Evolutionary conservation across 202 grass and related monocot species (phyloP).

Genomic region (Panicum virgatum): DNA sequence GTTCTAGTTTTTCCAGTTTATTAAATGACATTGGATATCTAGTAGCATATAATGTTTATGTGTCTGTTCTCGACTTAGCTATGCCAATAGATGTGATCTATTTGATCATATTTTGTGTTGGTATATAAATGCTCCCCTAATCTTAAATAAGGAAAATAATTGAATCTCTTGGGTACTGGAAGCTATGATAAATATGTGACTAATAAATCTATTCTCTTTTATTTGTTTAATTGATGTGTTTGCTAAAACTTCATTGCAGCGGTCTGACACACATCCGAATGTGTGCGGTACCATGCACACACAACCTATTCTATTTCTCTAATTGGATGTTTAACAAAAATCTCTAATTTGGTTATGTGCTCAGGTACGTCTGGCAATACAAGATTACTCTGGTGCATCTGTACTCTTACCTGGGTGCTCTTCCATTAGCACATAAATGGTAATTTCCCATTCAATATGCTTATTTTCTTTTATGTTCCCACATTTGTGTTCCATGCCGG

Average conservation of each 20-base stretch:
- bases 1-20: slow-evolving; percentile 5
- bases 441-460: slow-evolving; percentile 41
- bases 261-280: not conserved
- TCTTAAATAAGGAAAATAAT: not conserved
- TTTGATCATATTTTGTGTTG: not conserved
- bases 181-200: not conserved
- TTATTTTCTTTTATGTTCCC: slow-evolving; percentile 29
- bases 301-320: slow-evolving; percentile 31
- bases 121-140: not conserved
- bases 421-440: slow-evolving; percentile 86
- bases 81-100: not conserved
- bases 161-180: not conserved
- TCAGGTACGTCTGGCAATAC: slow-evolving; percentile 86
- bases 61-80: not conserved
- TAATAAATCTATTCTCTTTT: not conserved
- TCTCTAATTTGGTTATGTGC: slow-evolving; percentile 32
- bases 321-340: slow-evolving; percentile 19
- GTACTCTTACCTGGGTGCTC: slow-evolving; percentile 73
- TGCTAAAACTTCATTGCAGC: not conserved
- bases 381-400: slow-evolving; percentile 87
- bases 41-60: not conserved
- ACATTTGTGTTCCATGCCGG: not conserved
- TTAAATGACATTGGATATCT: slow-evolving; percentile 14
- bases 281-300: not conserved
- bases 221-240: not conserved